Evolutionary conservation across 2,329 filamentous ascomycete genomes (phyloP), one percentile per base, ranked within the genome.

Genomic region (Aspergillus sergii): DNA sequence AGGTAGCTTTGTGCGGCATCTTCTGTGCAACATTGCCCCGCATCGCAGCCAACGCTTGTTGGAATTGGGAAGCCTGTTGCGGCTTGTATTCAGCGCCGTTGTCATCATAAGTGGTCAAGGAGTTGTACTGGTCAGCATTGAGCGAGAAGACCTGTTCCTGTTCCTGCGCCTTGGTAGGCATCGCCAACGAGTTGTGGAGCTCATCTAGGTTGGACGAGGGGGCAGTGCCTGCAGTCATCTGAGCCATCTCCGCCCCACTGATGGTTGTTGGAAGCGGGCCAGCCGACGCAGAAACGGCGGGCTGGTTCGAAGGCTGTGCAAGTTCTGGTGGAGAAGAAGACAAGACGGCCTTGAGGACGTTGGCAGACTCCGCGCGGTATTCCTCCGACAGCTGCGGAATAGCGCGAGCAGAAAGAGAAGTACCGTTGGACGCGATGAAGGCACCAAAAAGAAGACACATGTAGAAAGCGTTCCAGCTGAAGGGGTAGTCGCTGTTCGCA

Each of bases 391-490:
- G 70, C 50, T 78, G 73, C 10, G 80, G 80, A 39, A 81, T 89
- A 69, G 88, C 87, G 45, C 89, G 87, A 48, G 78, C 69, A 5
- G 79, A 71, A n/a, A 86, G 82, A 23, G 89, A 84, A 51, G 88
- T 87, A 69, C 88, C 88, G 80, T 94, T 96, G 36, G 94, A 97
- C 66, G 95, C 91, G 71, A 98, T 93, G 75, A 97, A 97, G 59
- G 95, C 95, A 75, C 95, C 95, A 68, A 97, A 94, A 60, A 99
- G 90, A 75, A 99, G 91, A 70, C 97, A 91, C 93, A 97, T 96
- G 90, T 77, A 98, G 85, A 72, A 98, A 81, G 72, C 92, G 88
- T 82, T 82, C 80, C 80, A 82, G 73, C 80, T 82, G 73, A 82
- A 81, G 58, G 93, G 92, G 72, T 94, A 91, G 69, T 92, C 89